Base-by-base conservation (phyloP, 768 basidiomycete species). In the Leccinellum albellum region DNA sequence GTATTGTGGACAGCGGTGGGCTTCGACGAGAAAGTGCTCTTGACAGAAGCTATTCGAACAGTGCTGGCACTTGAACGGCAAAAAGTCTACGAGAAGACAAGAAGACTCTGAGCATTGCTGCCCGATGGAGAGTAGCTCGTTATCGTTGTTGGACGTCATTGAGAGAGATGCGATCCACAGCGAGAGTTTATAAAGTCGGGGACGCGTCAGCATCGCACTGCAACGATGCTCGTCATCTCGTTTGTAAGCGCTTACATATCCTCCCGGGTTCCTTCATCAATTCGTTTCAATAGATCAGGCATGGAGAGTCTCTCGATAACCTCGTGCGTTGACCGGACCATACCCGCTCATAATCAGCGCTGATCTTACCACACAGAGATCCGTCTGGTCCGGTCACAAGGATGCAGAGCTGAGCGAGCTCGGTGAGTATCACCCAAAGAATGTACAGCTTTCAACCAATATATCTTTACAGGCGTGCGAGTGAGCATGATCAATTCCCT, bases 51-150 rank as follows among this genome's bases (percentile, higher is more conserved):
- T 76, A 15, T 78, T 70, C 14, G 78, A 66, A 70, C 91, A 94
- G 64, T 91, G 89, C 50, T 89, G 86, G 70, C 91, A 94, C 72
- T 87, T 88, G 79, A 93, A 88, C 0, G 91, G 91, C 12, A 94
- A 76, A 62, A 92, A 93, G 76, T 94, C 91, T 66, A 92, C 80
- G 60, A 89, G 79, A 28, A 78, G 71, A 73, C 91, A 94, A 1
- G 81, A 72, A 0, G 80, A 68, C 51, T 82, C 77, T 14, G 86
- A 83, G 72, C 91, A 94, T 64, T 89, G 86, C 56, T 82, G 79
- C 7, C 89, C 89, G 61, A 93, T 70, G 40, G 75, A 72, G 57
- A 93, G 80, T 10, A 93, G 75, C 20, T 85, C 78, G n/a, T 73
- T 62, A 54, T 86, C 81, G 42, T 60, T 61, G 54, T 64, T 61